phyloP scores from a whole-genome alignment of 306 rosid species.

The Hippophae rhamnoides region DNA sequence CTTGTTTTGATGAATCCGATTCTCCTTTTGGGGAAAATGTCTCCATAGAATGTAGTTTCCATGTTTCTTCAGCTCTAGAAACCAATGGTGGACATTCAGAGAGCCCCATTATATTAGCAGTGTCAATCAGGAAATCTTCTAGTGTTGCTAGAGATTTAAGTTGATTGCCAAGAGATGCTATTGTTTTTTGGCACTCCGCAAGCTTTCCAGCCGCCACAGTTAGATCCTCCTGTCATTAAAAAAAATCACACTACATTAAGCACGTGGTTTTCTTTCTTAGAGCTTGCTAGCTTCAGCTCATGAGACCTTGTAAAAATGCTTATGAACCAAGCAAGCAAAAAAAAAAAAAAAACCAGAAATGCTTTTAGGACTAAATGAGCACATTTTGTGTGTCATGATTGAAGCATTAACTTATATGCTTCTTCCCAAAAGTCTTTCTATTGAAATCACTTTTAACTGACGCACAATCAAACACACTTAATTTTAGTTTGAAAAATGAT shows the following conservation, averaged over 20 bases:
- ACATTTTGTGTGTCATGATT: too few species aligned
- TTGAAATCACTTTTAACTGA: too few species aligned
- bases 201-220: conserved; percentile 85
- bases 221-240: conserved; percentile 62
- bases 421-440: too few species aligned
- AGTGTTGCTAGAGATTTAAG: conserved; percentile 72
- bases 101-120: conserved; percentile 45
- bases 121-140: conserved; percentile 80
- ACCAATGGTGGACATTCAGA: conserved; percentile 33
- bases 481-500: conserved; percentile 2
- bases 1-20: conserved; percentile 28
- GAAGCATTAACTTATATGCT: too few species aligned
- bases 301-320: too few species aligned
- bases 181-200: conserved; percentile 88
- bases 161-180: conserved; percentile 86
- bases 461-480: too few species aligned
- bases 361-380: too few species aligned
- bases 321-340: too few species aligned
- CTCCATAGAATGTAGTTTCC: conserved; percentile 53
- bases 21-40: conserved; percentile 68
- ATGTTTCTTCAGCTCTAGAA: conserved; percentile 33
- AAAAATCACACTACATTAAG: conserved; percentile 11
- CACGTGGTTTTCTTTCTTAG: background rate
- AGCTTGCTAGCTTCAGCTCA: background rate
- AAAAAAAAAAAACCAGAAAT: too few species aligned